Evolutionary conservation across 441 rosid species (phyloP), one percentile per base, ranked within the genome.

Genomic region (Breynia disticha): DNA sequence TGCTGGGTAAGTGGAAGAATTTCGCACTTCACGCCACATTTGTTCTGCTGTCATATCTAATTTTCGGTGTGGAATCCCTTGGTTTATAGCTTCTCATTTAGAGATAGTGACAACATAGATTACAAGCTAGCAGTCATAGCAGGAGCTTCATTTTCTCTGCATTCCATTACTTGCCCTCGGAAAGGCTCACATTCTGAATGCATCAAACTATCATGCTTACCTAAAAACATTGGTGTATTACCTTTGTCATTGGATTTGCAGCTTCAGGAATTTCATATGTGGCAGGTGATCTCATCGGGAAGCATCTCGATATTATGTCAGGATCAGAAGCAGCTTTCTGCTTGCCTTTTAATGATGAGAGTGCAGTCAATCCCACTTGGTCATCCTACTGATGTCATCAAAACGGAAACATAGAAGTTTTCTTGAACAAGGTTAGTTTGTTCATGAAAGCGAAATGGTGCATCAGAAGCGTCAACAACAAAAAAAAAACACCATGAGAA

Each of bases 1-100:
- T 20, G 9, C 57, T 56, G 7, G 67, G 67, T n/a, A 28, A 38
- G 46, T 50, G 46, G 17, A 16, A 50, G 41, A 63, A 63, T 3
- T 50, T 45, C 43, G 11, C 22, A 14, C 4, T 63, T 48, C 67
- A 56, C n/a, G 46, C 61, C 37, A 21, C 61, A 52, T 22, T 50
- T 43, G 51, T 38, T 21, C 9, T 63, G 41, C 44, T 63, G 20
- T 63, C 67, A 16, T 63, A 48, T 46, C 16, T 63, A 17, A n/a
- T 21, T 45, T 63, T 50, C 1, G 61, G 61, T 5, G 44, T 50
- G 45, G 52, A 43, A 39, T 11, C 67, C 52, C n/a, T 2, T 46
- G 8, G 61, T 56, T 16, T 56, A 56, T 50, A 61, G 56, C 7
- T 63, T 20, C 61, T 50, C 67, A 20, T 44, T 63, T 52, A 12